Base-by-base conservation (phyloP, 208 protist species). In the Trypanosoma congolense region DNA sequence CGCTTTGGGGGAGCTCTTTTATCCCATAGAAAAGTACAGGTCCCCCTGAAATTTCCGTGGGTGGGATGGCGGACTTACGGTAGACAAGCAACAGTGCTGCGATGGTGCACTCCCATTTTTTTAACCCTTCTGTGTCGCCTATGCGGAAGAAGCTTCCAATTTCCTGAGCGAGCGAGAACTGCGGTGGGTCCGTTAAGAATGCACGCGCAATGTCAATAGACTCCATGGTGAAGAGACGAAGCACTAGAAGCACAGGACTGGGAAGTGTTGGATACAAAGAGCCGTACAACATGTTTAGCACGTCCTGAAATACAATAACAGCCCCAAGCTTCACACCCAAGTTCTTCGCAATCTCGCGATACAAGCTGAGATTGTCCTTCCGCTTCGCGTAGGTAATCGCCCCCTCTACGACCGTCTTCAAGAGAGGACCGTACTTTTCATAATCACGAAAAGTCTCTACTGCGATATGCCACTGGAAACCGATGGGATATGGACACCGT, bases 261-360 rank as follows among this genome's bases (percentile, higher is more conserved):
- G 60, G 60, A 36, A 95, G 44, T 29, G 67, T 61, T 1, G 85
- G 85, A 60, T 93, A 92, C 25, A 83, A 45, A 9, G 55, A 56
- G 14, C 56, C 73, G 54, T 80, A 83, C 30, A 77, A 62, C 44
- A 58, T 62, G 21, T 42, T 62, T 18, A 95, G 56, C 29, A 77
- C 46, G 48, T 89, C 80, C 56, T 90, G 86, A 18, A 95, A 66
- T 35, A 87, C 35, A 21, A 90, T 56, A 38, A 95, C 76, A 5
- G 78, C 72, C 9, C 70, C 83, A 19, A 87, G 54, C 72, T 90
- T 92, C 25, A 93, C 76, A 35, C 83, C 79, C 58, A 78, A 82
- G 73, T 95, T 94, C 22, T 40, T 56, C 16, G 87, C 83, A 42
- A 94, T 75, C 56, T 94, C 78, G 8, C 61, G 43, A 45, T 94